These are phyloP conservation scores for Sporisorium exsertum DNA, from an alignment of 1,284 basidiomycete species.

Conservation along the genomic window DNA sequence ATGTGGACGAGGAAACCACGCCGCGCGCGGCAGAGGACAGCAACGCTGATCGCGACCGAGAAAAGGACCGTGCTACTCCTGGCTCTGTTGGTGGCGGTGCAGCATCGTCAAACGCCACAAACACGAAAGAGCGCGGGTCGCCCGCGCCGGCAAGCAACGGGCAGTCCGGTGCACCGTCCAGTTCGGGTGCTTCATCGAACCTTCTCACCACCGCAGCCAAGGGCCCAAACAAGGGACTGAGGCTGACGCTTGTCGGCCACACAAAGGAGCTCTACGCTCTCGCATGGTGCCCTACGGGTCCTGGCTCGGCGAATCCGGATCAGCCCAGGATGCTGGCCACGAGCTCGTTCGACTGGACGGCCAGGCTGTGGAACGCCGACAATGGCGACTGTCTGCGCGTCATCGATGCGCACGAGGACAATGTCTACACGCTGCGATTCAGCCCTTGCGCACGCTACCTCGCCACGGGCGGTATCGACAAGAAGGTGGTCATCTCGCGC, in stretches of 20 bases:
- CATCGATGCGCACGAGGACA: constrained; percentile 63
- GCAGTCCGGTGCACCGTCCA: constrained; percentile 17
- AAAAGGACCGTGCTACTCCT: constrained; percentile 47
- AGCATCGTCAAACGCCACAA: background rate
- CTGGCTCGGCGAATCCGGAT: constrained; percentile 52
- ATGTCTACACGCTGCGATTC: constrained; percentile 64
- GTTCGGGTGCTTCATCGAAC: constrained; percentile 7
- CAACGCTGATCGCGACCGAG: constrained; percentile 34
- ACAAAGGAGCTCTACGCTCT: constrained; percentile 66
- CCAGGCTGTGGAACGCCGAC: constrained; percentile 67
- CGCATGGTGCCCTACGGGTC: constrained; percentile 63
- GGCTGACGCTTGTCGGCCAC: constrained; percentile 59
- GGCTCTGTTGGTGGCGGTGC: constrained; percentile 20
- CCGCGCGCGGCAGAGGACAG: constrained; percentile 36
- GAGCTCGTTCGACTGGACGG: constrained; percentile 65
- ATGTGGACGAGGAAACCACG: constrained; percentile 44
- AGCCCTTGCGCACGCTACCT: constrained; percentile 64
- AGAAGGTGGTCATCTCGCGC: constrained; percentile 58
- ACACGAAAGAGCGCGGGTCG: constrained; percentile 32
- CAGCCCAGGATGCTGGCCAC: constrained; percentile 67
- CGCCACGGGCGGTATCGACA: constrained; percentile 67
- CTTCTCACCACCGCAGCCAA: constrained; percentile 38
- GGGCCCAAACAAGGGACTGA: constrained; percentile 51
- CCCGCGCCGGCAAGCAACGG: constrained; percentile 40
- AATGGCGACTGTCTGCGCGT: constrained; percentile 63